These are phyloP conservation scores for Penicillium malachiteum DNA, from an alignment of 495 filamentous ascomycete genomes.

Conservation along the genomic window DNA sequence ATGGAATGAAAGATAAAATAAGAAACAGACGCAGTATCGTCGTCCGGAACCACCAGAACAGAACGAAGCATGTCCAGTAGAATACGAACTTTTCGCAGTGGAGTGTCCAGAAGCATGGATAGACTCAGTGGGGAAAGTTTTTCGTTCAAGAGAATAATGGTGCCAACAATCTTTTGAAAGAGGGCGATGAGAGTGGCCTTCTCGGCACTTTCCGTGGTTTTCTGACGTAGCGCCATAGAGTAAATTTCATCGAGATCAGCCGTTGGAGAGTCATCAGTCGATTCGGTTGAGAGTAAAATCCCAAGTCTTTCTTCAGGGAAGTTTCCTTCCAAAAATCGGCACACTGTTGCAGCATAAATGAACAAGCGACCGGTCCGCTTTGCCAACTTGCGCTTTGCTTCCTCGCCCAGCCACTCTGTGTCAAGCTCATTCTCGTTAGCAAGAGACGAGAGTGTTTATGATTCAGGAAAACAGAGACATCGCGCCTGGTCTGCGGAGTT, in stretches of 20 bases:
- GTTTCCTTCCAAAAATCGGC: constrained; percentile 23
- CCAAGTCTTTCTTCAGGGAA: neutral
- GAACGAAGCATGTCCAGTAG: neutral
- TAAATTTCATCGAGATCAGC: neutral
- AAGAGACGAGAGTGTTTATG: constrained; percentile 1
- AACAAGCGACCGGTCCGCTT: constrained; percentile 29
- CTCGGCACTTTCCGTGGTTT: neutral
- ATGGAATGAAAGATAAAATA: neutral
- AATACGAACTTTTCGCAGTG: neutral
- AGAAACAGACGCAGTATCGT: neutral
- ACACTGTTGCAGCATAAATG: constrained; percentile 31
- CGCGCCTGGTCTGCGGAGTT: no score
- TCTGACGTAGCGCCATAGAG: neutral
- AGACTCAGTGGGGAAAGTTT: neutral
- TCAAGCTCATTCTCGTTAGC: neutral
- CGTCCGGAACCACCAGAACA: neutral
- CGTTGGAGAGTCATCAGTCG: neutral
- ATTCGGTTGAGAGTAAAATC: no score
- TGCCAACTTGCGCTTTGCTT: constrained; percentile 12
- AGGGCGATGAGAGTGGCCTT: no score
- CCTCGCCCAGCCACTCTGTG: constrained; percentile 41
- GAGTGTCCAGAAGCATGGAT: neutral
- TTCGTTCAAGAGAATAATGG: neutral
- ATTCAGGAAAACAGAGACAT: no score
- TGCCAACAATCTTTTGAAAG: neutral